These are phyloP conservation scores for Lolium perenne DNA, from an alignment of 176 grass and related monocot species.

Conservation along the genomic window DNA sequence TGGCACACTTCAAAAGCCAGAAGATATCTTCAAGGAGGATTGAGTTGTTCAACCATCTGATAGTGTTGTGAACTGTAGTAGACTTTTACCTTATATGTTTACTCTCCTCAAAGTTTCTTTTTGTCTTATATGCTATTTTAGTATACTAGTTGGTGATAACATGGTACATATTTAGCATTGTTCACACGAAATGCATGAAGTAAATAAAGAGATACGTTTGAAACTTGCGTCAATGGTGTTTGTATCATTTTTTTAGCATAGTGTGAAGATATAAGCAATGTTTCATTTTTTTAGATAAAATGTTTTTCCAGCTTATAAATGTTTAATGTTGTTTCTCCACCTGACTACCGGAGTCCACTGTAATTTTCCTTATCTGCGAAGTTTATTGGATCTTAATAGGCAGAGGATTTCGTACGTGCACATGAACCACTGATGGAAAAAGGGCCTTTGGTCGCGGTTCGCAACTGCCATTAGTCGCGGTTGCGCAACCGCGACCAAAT, in stretches of 20 bases:
- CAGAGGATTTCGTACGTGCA: no score
- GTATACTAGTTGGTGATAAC: constrained; percentile 30
- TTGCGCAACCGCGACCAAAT: no score
- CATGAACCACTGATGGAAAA: no score
- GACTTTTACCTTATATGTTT: constrained; percentile 20
- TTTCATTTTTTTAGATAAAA: background rate
- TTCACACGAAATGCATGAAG: background rate
- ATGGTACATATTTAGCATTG: constrained; percentile 10
- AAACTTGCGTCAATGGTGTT: background rate
- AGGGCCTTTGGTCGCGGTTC: no score
- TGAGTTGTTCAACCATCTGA: constrained; percentile 16
- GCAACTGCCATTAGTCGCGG: no score
- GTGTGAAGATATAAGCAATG: background rate
- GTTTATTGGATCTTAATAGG: no score
- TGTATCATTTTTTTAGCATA: constrained; percentile 21
- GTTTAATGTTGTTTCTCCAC: no score
- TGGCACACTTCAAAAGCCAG: constrained; percentile 80
- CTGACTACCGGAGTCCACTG: no score
- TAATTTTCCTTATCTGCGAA: no score
- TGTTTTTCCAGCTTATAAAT: no score
- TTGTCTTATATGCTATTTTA: background rate
- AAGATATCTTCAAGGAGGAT: constrained; percentile 62
- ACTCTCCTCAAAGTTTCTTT: background rate
- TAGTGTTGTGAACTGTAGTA: constrained; percentile 14
- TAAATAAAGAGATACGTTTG: constrained; percentile 25